These are phyloP conservation scores for Xylaria arbuscula DNA, from an alignment of 2,329 filamentous ascomycete species.

Conservation along the genomic window DNA sequence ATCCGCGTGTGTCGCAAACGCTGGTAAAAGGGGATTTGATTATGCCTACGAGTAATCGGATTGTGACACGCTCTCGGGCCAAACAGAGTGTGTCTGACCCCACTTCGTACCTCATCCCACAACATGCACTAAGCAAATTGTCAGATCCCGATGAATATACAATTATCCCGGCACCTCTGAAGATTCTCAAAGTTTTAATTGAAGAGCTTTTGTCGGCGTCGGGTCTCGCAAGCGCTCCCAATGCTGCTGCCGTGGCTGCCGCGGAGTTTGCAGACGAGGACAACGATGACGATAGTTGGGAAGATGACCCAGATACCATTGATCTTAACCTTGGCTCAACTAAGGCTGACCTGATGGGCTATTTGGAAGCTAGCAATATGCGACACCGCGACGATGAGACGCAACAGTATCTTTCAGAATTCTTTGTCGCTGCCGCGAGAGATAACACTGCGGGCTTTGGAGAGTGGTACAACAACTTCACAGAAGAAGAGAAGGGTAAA, in stretches of 20 bases:
- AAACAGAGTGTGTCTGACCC: slow-evolving; percentile 72
- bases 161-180: slow-evolving; percentile 85
- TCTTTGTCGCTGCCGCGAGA: slow-evolving; percentile 74
- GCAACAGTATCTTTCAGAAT: slow-evolving; percentile 82
- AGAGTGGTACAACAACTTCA: slow-evolving; percentile 66
- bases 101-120: slow-evolving; percentile 29
- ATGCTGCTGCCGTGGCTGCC: slow-evolving; percentile 70
- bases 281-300: slow-evolving; percentile 86
- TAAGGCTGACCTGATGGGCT: slow-evolving; percentile 84
- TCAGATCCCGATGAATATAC: slow-evolving; percentile 90
- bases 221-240: slow-evolving; percentile 69
- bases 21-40: slow-evolving; percentile 93
- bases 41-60: slow-evolving; percentile 79
- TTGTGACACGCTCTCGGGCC: slow-evolving; percentile 93
- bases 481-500: slow-evolving; percentile 67
- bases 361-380: slow-evolving; percentile 67
- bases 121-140: slow-evolving; percentile 45
- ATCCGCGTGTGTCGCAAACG: slow-evolving; percentile 80
- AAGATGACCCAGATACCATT: slow-evolving; percentile 81
- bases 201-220: slow-evolving; percentile 89
- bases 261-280: slow-evolving; percentile 69
- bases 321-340: slow-evolving; percentile 78
- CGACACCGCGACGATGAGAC: slow-evolving; percentile 90
- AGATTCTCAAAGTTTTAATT: slow-evolving; percentile 95
- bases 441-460: slow-evolving; percentile 68